Conservation (phyloP, 768 basidiomycete species). For the Termitomyces sp. region DNA sequence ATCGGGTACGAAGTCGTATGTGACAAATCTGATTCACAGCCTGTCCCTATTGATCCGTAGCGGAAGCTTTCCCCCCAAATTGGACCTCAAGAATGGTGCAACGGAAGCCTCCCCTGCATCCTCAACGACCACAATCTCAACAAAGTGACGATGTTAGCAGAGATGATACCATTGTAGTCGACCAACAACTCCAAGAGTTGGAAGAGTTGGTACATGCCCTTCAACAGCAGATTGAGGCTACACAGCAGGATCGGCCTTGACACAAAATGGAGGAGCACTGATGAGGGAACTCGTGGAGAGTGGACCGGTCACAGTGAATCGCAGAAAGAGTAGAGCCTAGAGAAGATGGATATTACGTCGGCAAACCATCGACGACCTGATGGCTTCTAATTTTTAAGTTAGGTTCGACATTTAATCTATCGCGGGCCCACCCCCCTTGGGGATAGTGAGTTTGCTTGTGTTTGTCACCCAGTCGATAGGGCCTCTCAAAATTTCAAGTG, state of each 20-base stretch:
- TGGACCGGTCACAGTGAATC: no score
- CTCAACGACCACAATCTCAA: not conserved
- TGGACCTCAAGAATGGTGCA: not conserved
- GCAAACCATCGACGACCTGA: no score
- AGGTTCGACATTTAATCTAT: no score
- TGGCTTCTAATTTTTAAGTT: no score
- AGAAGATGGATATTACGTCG: constrained; percentile 3
- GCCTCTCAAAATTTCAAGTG: no score
- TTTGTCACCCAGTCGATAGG: no score
- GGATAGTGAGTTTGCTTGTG: no score
- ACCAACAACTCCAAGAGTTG: not conserved
- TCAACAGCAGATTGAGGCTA: not conserved
- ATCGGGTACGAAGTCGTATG: not conserved
- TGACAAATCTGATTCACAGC: not conserved
- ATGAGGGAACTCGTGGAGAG: not conserved
- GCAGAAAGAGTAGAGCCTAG: not conserved
- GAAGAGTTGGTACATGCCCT: not conserved
- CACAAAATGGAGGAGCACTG: not conserved
- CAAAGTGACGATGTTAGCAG: not conserved
- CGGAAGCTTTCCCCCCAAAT: not conserved
- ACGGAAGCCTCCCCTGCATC: not conserved
- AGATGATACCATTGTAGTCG: no score
- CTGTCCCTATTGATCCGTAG: not conserved
- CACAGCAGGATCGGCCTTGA: not conserved
- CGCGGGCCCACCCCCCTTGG: no score